These are phyloP conservation scores for Sporisorium reilianum DNA, from an alignment of 1,284 basidiomycete genomes.

Conservation along the genomic window DNA sequence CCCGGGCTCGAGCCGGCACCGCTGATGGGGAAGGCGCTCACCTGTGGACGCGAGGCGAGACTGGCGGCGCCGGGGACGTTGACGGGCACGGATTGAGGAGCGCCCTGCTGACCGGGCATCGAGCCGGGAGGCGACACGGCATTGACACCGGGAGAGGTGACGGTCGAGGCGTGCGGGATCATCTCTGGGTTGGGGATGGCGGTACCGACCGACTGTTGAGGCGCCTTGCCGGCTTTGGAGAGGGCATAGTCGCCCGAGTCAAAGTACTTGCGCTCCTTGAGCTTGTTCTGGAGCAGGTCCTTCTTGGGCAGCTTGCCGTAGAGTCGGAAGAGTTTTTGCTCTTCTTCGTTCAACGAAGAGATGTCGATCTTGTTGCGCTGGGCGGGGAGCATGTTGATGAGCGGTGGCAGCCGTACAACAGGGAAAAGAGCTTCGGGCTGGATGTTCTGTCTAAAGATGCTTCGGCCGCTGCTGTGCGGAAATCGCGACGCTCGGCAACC, in stretches of 20 bases:
- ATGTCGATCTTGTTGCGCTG: constrained; percentile 91
- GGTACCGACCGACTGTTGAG: constrained; percentile 88
- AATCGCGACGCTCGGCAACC: background rate
- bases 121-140: constrained; percentile 76
- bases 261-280: constrained; percentile 98
- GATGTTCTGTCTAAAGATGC: background rate
- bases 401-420: background rate
- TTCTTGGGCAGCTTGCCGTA: constrained; percentile 97
- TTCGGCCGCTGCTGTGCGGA: background rate
- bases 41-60: constrained; percentile 73
- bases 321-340: constrained; percentile 91
- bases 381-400: constrained; percentile 78
- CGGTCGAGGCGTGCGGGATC: constrained; percentile 70
- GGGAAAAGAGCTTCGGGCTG: background rate
- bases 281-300: constrained; percentile 91
- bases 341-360: constrained; percentile 88
- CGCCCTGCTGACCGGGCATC: constrained; percentile 75
- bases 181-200: constrained; percentile 91
- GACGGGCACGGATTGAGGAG: constrained; percentile 79
- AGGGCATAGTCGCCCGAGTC: constrained; percentile 97
- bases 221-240: constrained; percentile 90
- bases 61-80: constrained; percentile 75
- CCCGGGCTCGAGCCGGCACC: constrained; percentile 45
- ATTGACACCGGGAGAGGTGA: constrained; percentile 74
- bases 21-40: constrained; percentile 57